These are phyloP conservation scores for Carex arenaria DNA, from an alignment of 202 grass and related monocot genomes.

Conservation along the genomic window DNA sequence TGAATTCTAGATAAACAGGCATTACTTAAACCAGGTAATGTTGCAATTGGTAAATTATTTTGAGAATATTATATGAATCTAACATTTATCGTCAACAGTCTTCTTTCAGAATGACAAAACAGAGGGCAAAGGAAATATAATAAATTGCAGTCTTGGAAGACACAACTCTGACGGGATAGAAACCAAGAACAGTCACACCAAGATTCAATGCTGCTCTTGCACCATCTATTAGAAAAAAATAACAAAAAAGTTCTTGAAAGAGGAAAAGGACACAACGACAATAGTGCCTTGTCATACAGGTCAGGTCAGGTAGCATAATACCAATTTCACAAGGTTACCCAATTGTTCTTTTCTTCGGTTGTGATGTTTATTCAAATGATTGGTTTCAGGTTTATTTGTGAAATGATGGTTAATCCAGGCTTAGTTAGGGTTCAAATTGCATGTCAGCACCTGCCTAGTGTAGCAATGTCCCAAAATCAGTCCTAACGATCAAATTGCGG, in stretches of 20 bases:
- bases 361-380: neutral
- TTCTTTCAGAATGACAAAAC: too few relatives aligned
- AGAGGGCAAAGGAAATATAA: too few relatives aligned
- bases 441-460: neutral
- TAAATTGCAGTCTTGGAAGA: too few relatives aligned
- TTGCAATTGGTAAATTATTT: too few relatives aligned
- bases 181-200: slow-evolving; percentile 76
- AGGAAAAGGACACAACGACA: neutral
- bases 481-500: too few relatives aligned
- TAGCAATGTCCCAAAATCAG: too few relatives aligned
- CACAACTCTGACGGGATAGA: too few relatives aligned
- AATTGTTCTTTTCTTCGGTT: neutral
- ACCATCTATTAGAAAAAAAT: slow-evolving; percentile 41
- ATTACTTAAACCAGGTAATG: too few relatives aligned
- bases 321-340: neutral
- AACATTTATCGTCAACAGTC: too few relatives aligned
- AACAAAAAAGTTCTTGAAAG: slow-evolving; percentile 17
- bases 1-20: too few relatives aligned
- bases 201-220: slow-evolving; percentile 70
- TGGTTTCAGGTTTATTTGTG: neutral
- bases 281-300: neutral
- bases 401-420: neutral
- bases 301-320: neutral
- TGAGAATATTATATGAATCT: too few relatives aligned
- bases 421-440: neutral